phyloP scores from a whole-genome alignment of 2,329 filamentous ascomycete species.

The Fusarium sp. region DNA sequence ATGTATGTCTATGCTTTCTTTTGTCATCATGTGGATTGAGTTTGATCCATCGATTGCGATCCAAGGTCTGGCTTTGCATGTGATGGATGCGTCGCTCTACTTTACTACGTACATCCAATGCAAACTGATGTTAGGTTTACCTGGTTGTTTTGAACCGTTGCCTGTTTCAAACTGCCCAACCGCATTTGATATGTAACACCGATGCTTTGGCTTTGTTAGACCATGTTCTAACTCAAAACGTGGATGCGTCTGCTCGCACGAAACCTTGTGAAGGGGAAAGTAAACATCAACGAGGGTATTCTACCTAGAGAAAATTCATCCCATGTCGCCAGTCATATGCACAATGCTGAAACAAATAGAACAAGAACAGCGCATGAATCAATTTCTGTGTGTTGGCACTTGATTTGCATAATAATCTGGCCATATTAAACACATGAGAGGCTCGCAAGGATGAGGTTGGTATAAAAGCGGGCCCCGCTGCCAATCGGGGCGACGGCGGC shows the following conservation, averaged over 20 bases:
- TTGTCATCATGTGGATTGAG: background rate
- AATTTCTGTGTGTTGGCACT: conserved; percentile 7
- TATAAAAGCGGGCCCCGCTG: conserved; percentile 24
- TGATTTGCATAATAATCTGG: conserved; percentile 11
- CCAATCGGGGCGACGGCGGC: conserved; percentile 33
- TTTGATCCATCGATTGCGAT: background rate
- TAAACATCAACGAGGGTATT: background rate
- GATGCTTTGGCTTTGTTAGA: background rate
- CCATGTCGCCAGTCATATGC: background rate
- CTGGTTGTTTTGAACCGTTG: background rate
- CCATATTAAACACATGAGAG: conserved; percentile 25
- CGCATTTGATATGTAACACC: background rate
- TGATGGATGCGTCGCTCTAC: background rate
- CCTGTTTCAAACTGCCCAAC: background rate
- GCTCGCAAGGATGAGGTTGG: conserved; percentile 31
- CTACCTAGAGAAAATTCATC: background rate
- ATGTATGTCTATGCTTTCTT: background rate
- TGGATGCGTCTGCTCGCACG: background rate
- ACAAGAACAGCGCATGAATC: conserved; percentile 11
- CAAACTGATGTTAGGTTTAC: background rate
- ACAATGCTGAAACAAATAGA: background rate
- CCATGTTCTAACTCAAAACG: background rate
- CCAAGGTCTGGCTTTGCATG: background rate
- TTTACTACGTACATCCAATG: background rate
- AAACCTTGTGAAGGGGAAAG: background rate